These are phyloP conservation scores for Tephrocybe sp. DNA, from an alignment of 768 basidiomycete genomes.

Conservation along the genomic window DNA sequence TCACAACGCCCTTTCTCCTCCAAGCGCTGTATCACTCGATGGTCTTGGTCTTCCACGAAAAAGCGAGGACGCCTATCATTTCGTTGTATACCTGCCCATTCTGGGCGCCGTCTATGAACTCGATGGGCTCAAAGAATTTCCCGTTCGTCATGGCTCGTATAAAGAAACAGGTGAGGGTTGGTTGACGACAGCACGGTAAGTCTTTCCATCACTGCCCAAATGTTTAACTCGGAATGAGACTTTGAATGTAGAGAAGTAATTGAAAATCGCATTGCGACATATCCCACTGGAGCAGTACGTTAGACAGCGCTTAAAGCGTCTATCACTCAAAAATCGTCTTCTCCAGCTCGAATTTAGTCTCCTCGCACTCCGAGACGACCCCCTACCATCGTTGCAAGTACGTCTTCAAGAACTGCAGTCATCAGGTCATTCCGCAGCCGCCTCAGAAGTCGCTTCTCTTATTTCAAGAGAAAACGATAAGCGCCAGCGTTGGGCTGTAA, in stretches of 20 bases:
- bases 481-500: constrained; percentile 79
- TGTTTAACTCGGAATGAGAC: constrained; percentile 18
- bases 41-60: constrained; percentile 70
- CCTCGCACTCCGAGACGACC: constrained; percentile 81
- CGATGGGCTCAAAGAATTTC: constrained; percentile 80
- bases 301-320: not conserved
- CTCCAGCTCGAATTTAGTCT: constrained; percentile 87
- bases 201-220: constrained; percentile 13
- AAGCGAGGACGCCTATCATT: constrained; percentile 89
- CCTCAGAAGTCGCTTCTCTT: constrained; percentile 50
- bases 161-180: constrained; percentile 75
- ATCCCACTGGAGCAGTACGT: constrained; percentile 84
- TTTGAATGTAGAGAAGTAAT: constrained; percentile 64
- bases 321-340: constrained; percentile 8
- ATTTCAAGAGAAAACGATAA: constrained; percentile 70
- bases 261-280: constrained; percentile 84
- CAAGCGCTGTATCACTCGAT: constrained; percentile 83
- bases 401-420: constrained; percentile 50
- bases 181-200: constrained; percentile 74
- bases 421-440: constrained; percentile 38
- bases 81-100: constrained; percentile 88
- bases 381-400: constrained; percentile 63
- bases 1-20: constrained; percentile 92
- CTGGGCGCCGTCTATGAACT: constrained; percentile 88
- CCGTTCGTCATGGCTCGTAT: constrained; percentile 79